phyloP scores from a whole-genome alignment of 345 rosid genomes.

The Pistacia atlantica region DNA sequence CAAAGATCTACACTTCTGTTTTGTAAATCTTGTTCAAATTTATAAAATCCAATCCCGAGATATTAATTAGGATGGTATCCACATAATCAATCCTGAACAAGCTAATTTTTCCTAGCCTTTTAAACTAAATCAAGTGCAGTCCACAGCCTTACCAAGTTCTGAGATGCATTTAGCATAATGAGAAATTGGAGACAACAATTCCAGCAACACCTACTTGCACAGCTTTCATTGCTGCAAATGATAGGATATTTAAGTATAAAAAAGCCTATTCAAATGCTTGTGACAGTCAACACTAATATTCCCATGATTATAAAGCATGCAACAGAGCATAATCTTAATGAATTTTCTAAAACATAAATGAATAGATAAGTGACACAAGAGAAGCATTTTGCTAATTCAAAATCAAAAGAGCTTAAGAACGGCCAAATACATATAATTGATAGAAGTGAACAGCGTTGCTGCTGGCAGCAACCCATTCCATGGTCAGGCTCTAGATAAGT shows the following conservation, averaged over 20 bases:
- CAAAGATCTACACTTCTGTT: no score
- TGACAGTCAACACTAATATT: no score
- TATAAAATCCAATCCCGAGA: no score
- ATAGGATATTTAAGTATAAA: background rate
- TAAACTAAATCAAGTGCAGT: no score
- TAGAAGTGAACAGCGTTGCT: conserved; percentile 76
- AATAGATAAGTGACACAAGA: background rate
- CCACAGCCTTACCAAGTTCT: background rate
- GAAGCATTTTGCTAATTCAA: conserved; percentile 1
- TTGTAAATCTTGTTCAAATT: no score
- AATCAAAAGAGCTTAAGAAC: conserved; percentile 6
- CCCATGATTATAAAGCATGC: background rate
- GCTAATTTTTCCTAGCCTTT: no score
- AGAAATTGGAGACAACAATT: conserved; percentile 62
- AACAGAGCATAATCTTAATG: background rate
- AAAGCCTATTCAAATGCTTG: background rate
- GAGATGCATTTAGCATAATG: background rate
- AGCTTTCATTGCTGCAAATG: conserved; percentile 63
- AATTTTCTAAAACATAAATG: no score
- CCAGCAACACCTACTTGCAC: conserved; percentile 70
- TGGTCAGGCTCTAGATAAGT: conserved; percentile 50
- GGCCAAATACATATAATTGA: conserved; percentile 60
- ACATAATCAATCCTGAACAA: no score
- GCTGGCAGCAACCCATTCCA: conserved; percentile 91
- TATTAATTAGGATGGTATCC: background rate